Conservation (phyloP, 805 yeast species). For the Tetrapisispora fleetii region DNA sequence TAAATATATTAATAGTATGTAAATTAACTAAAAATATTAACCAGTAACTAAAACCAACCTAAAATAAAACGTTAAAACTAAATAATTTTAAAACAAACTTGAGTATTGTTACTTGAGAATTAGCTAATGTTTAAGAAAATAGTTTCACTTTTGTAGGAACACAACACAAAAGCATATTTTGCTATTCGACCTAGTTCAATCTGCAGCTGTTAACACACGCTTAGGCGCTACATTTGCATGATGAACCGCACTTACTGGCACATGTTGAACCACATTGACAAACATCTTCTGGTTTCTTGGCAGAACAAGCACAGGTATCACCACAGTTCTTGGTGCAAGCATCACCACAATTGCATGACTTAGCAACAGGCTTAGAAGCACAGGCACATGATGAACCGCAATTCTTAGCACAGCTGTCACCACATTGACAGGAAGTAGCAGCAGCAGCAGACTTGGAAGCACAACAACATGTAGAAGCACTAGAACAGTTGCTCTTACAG, state of each 20-base stretch:
- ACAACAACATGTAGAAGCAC: constrained; percentile 1
- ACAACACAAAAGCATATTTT: no score
- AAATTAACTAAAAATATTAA: no score
- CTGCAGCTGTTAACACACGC: not conserved
- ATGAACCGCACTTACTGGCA: not conserved
- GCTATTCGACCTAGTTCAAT: no score
- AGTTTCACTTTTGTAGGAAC: no score
- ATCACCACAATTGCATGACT: constrained; percentile 1
- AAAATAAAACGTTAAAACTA: no score
- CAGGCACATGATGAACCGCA: not conserved
- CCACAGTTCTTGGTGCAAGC: not conserved
- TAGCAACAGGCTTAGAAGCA: not conserved
- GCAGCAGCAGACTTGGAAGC: not conserved
- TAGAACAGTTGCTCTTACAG: not conserved
- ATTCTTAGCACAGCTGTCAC: not conserved
- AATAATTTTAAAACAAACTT: no score
- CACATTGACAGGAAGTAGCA: constrained; percentile 1
- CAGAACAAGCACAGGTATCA: not conserved
- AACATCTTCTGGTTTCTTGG: not conserved
- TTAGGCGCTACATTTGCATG: not conserved
- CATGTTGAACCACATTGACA: not conserved
- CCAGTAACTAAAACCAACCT: no score
- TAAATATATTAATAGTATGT: no score
- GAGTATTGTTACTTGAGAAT: no score
- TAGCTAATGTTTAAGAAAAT: no score